Evolutionary conservation across 2,329 filamentous ascomycete species (phyloP).

Genomic region (Cercospora brassicicola): DNA sequence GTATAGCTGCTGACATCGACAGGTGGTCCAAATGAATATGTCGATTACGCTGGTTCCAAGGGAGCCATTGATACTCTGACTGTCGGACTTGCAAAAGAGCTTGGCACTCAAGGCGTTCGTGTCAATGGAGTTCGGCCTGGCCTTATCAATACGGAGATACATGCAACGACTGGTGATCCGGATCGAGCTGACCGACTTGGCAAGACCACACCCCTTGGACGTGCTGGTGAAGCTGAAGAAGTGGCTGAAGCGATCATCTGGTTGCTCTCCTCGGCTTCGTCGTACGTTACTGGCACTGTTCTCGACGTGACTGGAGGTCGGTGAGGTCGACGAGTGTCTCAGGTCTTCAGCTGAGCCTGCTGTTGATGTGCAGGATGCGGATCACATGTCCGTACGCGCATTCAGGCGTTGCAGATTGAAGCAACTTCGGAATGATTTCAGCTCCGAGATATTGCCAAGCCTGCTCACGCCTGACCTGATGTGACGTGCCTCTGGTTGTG

Average conservation of each 20-base stretch:
- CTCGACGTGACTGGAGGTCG: slow-evolving; percentile 29
- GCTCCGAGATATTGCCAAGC: slow-evolving; percentile 1
- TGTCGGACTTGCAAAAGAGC: slow-evolving; percentile 32
- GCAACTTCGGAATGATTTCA: neutral
- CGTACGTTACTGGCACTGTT: slow-evolving; percentile 28
- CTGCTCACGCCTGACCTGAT: slow-evolving; percentile 5
- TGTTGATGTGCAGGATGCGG: neutral
- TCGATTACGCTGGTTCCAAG: slow-evolving; percentile 36
- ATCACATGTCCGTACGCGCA: neutral
- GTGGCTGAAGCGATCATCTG: slow-evolving; percentile 35
- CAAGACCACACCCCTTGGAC: slow-evolving; percentile 28
- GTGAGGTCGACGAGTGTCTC: slow-evolving; percentile 3
- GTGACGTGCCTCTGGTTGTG: neutral
- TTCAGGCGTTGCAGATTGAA: neutral
- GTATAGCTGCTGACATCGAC: neutral
- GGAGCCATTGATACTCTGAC: slow-evolving; percentile 34
- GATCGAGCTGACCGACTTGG: slow-evolving; percentile 28
- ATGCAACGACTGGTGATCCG: slow-evolving; percentile 29
- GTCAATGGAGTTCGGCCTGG: slow-evolving; percentile 34
- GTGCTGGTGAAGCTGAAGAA: slow-evolving; percentile 32
- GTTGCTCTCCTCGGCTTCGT: slow-evolving; percentile 27
- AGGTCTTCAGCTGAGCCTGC: neutral
- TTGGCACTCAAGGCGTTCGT: slow-evolving; percentile 29
- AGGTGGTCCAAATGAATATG: slow-evolving; percentile 26
- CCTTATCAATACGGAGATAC: slow-evolving; percentile 34